Base-by-base conservation (phyloP, 2,329 filamentous ascomycete genomes). In the Arthrinium phaeospermum region DNA sequence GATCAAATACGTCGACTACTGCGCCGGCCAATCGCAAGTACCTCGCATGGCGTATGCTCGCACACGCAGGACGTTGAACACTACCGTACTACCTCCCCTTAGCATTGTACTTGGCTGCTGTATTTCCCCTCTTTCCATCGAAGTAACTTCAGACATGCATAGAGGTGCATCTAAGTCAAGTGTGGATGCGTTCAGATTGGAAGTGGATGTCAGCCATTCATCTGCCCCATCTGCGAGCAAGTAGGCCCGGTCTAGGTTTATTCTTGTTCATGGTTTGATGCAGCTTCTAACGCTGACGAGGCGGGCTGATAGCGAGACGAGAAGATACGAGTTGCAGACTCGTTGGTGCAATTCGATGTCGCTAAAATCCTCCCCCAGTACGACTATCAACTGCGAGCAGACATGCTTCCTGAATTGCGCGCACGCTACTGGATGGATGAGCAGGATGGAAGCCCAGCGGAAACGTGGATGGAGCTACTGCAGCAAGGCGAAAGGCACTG, bases 381-480 rank as follows among this genome's bases (percentile, higher is more conserved):
- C n/a, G n/a, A n/a, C n/a, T 27, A 57, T 30, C 51, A 34, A 57
- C 27, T 34, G 51, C 51, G 16, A 27, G 51, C 7, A 49, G 19
- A 27, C 24, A 16, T 57, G 12, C 27, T 57, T 30, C 34, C 53
- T 61, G 27, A 41, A 64, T 41, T 64, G 57, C 57, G 57, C 57
- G 57, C 57, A 64, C 57, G 34, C 57, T 22, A 64, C 57, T 64
- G 57, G 57, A n/a, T 19, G 34, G 57, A 64, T 12, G 57, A 41
- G 34, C 4, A 64, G 57, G 57, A 41, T 64, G 34, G 19, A 64
- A 64, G 57, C 57, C 57, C 57, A 41, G 57, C 34, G 57, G 30
- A 64, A 64, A 64, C 57, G 34, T 41, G 57, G 34, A n/a, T 64
- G 22, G 34, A 64, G 57, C 57, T 64, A 64, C 57, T 64, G 57